These are phyloP conservation scores for Lenwebbia sp. DNA, from an alignment of 345 rosid genomes.

Conservation along the genomic window DNA sequence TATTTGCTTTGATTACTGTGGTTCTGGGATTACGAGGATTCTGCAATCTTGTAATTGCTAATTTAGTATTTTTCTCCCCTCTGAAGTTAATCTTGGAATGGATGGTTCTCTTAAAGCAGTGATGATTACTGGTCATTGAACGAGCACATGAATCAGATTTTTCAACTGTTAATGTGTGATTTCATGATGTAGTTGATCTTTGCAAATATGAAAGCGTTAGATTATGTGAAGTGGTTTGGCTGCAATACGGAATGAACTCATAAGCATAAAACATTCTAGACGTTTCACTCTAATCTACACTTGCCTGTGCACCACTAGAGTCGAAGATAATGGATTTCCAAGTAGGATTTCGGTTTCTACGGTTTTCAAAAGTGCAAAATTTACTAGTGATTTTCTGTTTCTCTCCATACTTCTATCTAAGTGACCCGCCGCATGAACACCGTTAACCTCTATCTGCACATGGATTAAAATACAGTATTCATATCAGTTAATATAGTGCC, in stretches of 20 bases:
- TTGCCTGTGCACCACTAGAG: neutral
- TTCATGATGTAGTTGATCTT: neutral
- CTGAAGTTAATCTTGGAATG: neutral
- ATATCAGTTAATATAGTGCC: neutral
- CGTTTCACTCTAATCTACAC: neutral
- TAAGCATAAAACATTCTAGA: neutral
- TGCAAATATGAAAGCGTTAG: neutral
- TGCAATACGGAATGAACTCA: neutral
- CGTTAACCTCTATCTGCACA: neutral
- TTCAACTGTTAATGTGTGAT: neutral
- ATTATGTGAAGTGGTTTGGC: neutral
- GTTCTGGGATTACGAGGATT: neutral
- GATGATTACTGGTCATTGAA: neutral
- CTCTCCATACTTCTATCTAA: neutral
- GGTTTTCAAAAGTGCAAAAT: neutral
- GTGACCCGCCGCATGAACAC: neutral
- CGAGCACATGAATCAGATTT: neutral
- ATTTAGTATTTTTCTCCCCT: neutral
- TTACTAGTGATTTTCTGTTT: neutral
- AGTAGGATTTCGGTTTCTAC: neutral
- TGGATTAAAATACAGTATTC: neutral
- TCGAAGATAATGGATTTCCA: neutral
- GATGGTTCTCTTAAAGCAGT: neutral
- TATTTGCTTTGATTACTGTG: neutral
- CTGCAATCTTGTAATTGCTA: neutral